Evolutionary conservation across 768 basidiomycete genomes (phyloP), one percentile per base, ranked within the genome.

Genomic region (Mycena polygramma): DNA sequence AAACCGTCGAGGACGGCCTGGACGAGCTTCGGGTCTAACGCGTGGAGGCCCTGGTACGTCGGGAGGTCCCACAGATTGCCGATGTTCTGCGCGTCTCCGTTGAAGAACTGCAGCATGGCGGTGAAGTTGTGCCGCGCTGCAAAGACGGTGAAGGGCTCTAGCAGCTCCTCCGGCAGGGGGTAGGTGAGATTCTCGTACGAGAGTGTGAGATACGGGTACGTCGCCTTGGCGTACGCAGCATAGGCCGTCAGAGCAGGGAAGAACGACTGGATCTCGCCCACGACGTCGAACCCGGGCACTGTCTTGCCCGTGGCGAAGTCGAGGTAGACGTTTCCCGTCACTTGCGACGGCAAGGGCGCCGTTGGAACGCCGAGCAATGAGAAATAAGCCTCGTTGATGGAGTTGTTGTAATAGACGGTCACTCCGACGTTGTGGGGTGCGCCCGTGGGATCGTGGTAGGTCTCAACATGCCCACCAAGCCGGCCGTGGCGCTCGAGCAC

Each of bases 161-260:
- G 20, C 54, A 64, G 41, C 63, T 64, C 63, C 7, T 20, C 26
- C 20, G 63, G 63, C 39, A 64, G 8, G 7, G 63, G 63, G 45
- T 64, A 48, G 9, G 63, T 43, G 17, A 64, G 52, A 41, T 64
- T 64, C 39, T 64, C 63, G 63, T 64, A 64, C 53, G 63, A 64
- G 53, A 64, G 63, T 10, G 41, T 64, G 63, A 64, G 63, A 37
- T 55, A 64, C 36, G 63, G 63, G 43, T 64, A 64, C 24, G 41
- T 64, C 17, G 37, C 37, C 41, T 43, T 43, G 46, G 54, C 41
- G 62, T 63, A 63, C 36, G 62, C 41, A 17, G 24, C 11, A 41
- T 63, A 63, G 37, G 51, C 62, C 6, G 22, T 4, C 51, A 63
- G 15, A 2, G 52, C 52, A 41, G 62, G 52, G 24, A 53, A 7